Conservation (phyloP, 768 basidiomycete species). For the Tulasnella sp. region DNA sequence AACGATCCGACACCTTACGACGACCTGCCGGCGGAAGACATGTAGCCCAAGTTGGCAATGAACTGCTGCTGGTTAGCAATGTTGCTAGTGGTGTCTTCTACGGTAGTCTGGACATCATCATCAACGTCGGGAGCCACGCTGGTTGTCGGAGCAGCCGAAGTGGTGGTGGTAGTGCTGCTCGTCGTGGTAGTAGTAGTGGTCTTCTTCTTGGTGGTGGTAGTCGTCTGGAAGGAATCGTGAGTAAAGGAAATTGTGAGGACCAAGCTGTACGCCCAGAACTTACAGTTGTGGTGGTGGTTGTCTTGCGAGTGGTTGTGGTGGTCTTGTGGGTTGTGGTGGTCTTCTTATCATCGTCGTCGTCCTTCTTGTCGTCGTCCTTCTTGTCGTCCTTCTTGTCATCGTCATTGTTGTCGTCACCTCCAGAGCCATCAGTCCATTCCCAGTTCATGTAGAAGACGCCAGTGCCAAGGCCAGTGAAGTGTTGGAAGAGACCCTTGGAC, state of each 20-base stretch:
- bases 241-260: neutral
- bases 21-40: conserved; percentile 17
- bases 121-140: neutral
- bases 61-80: conserved; percentile 24
- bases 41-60: conserved; percentile 2
- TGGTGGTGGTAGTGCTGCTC: neutral
- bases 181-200: neutral
- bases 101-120: neutral
- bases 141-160: neutral
- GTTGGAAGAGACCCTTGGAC: conserved; percentile 39
- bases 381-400: conserved; percentile 10
- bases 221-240: neutral
- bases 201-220: neutral
- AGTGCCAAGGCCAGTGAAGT: conserved; percentile 36
- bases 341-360: conserved; percentile 24
- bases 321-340: conserved; percentile 22
- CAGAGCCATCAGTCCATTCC: conserved; percentile 20
- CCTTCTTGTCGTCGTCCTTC: neutral
- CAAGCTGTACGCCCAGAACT: neutral
- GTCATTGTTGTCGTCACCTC: neutral
- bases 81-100: neutral
- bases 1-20: neutral
- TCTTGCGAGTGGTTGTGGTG: conserved; percentile 25
- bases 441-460: conserved; percentile 34
- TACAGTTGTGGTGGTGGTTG: conserved; percentile 1